These are phyloP conservation scores for Acrasis kona DNA, from an alignment of 78 protist species.

Conservation along the genomic window DNA sequence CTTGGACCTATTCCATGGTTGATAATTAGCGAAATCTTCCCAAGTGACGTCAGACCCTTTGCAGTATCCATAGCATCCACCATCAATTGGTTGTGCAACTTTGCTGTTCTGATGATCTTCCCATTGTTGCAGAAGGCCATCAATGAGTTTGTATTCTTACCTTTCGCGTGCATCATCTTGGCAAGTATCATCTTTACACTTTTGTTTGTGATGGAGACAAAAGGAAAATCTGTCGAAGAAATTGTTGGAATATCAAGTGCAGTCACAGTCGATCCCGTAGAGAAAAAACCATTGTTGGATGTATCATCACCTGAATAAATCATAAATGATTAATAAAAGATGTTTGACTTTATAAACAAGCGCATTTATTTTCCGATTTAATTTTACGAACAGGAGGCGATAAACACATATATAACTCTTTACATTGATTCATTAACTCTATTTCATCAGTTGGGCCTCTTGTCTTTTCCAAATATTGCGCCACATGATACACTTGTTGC, in stretches of 20 bases:
- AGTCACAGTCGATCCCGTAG: too few species aligned
- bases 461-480: too few species aligned
- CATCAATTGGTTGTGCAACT: neutral
- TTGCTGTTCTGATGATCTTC: neutral
- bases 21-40: constrained; percentile 15
- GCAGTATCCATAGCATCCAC: neutral
- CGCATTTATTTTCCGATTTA: too few species aligned
- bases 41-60: neutral
- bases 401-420: too few species aligned
- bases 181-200: neutral
- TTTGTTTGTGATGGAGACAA: neutral
- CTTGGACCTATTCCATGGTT: constrained; percentile 31
- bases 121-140: neutral
- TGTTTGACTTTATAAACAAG: too few species aligned
- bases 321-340: too few species aligned
- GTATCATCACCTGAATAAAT: too few species aligned
- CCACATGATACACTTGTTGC: too few species aligned
- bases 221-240: neutral
- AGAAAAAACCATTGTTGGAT: too few species aligned
- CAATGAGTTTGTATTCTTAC: neutral
- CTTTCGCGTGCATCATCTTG: neutral
- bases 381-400: too few species aligned
- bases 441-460: too few species aligned
- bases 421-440: too few species aligned
- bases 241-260: neutral